Evolutionary conservation across 768 basidiomycete genomes (phyloP).

Genomic region (Sporobolomyces pararoseus): DNA sequence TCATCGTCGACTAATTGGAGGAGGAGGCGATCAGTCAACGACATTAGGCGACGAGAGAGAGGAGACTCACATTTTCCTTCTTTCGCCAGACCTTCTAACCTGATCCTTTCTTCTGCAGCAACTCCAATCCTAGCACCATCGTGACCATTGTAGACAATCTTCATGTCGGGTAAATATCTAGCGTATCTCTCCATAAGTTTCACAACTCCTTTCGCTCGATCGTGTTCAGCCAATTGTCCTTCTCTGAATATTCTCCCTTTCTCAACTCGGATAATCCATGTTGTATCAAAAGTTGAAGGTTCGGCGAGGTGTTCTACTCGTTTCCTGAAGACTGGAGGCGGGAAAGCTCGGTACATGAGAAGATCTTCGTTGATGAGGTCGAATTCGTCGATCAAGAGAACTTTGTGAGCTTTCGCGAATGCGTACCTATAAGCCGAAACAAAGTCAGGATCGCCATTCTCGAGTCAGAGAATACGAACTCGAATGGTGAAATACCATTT

Average conservation of each 20-base stretch:
- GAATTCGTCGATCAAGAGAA: constrained; percentile 47
- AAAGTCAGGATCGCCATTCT: neutral
- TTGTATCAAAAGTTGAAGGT: constrained; percentile 24
- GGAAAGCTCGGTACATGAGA: constrained; percentile 46
- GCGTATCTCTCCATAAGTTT: constrained; percentile 39
- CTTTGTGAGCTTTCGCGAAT: constrained; percentile 39
- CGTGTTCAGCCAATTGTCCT: constrained; percentile 43
- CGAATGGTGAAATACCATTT: constrained; percentile 43
- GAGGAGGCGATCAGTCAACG: neutral
- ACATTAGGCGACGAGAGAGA: neutral
- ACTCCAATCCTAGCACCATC: constrained; percentile 42
- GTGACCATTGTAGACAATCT: constrained; percentile 45
- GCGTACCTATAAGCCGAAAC: constrained; percentile 21
- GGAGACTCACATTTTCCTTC: constrained; percentile 38
- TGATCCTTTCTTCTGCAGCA: constrained; percentile 40
- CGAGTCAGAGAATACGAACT: too few relatives aligned
- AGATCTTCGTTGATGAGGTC: constrained; percentile 48
- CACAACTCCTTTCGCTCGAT: constrained; percentile 44
- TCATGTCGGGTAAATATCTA: constrained; percentile 43
- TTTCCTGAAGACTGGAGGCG: constrained; percentile 37
- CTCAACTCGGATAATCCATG: constrained; percentile 42
- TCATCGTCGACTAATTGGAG: constrained; percentile 26
- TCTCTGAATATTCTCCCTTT: constrained; percentile 34
- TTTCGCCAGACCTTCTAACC: constrained; percentile 39
- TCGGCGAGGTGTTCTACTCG: constrained; percentile 39